Evolutionary conservation across 805 yeast species (phyloP).

Genomic region (Candida nanaspora): DNA sequence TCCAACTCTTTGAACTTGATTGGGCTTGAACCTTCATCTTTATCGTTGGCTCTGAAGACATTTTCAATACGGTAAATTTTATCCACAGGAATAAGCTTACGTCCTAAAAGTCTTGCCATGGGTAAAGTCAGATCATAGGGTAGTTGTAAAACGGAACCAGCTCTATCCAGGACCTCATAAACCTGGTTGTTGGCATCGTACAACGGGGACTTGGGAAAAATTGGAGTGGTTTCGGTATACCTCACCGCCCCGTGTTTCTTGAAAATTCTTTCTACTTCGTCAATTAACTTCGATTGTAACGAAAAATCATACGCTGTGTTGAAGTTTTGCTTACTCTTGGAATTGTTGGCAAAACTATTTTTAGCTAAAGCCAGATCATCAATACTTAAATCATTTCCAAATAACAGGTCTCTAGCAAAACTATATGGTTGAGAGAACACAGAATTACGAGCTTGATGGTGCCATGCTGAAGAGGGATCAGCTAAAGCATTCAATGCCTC

Average conservation of each 20-base stretch:
- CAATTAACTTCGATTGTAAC: conserved; percentile 52
- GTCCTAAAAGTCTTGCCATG: conserved; percentile 76
- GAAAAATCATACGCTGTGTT: conserved; percentile 38
- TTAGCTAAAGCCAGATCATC: conserved; percentile 1
- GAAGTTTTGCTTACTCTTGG: conserved; percentile 11
- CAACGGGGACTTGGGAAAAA: conserved; percentile 80
- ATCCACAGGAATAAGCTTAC: conserved; percentile 40
- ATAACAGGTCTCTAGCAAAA: conserved; percentile 77
- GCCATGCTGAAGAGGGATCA: conserved; percentile 92
- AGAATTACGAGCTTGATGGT: conserved; percentile 82
- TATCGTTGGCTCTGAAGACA: conserved; percentile 67
- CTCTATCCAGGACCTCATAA: conserved; percentile 74
- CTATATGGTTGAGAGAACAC: conserved; percentile 81
- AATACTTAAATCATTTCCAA: conserved; percentile 42
- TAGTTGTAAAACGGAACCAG: conserved; percentile 82
- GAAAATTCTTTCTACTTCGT: conserved; percentile 57
- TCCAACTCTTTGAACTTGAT: conserved; percentile 73
- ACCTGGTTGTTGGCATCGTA: conserved; percentile 57
- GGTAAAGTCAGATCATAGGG: conserved; percentile 91
- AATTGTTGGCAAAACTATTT: background rate
- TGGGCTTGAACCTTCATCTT: conserved; percentile 62
- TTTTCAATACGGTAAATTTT: conserved; percentile 72
- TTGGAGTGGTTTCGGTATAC: conserved; percentile 45
- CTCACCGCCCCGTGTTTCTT: conserved; percentile 83
- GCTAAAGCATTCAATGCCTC: conserved; percentile 82